Conservation (phyloP, 2,329 filamentous ascomycete genomes). For the Ascochyta viciae-villosae region DNA sequence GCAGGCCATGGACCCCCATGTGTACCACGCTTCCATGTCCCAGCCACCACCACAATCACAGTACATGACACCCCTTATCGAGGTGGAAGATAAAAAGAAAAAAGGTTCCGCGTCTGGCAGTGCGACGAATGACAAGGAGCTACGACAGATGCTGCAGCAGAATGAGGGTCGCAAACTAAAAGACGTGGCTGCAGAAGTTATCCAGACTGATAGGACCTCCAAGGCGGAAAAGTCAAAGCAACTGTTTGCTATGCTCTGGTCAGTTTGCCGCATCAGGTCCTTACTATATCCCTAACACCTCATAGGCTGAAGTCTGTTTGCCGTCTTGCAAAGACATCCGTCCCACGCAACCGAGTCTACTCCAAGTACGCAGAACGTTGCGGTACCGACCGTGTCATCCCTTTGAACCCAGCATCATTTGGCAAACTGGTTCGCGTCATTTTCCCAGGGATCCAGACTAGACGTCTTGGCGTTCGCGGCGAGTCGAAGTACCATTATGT, state of each 20-base stretch:
- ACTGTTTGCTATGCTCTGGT: conserved; percentile 90
- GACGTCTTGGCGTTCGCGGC: conserved; percentile 88
- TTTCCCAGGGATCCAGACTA: conserved; percentile 92
- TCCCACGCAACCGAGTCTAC: conserved; percentile 91
- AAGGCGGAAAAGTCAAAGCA: conserved; percentile 85
- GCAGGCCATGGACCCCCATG: conserved; percentile 40
- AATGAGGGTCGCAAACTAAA: conserved; percentile 72
- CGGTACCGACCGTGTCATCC: conserved; percentile 90
- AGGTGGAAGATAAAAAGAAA: conserved; percentile 56
- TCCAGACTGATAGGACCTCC: conserved; percentile 79
- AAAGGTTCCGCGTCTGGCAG: conserved; percentile 71
- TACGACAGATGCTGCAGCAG: conserved; percentile 74
- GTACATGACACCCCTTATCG: conserved; percentile 36
- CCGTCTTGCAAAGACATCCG: conserved; percentile 77
- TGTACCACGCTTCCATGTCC: conserved; percentile 37
- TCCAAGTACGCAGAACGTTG: conserved; percentile 94
- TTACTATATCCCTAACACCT: conserved; percentile 32
- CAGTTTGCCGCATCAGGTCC: conserved; percentile 40
- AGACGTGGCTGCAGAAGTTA: conserved; percentile 77
- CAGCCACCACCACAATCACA: conserved; percentile 35
- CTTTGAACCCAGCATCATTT: conserved; percentile 95
- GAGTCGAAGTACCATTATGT: conserved; percentile 98
- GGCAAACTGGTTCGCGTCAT: conserved; percentile 96
- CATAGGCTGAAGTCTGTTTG: conserved; percentile 76
- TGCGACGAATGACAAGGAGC: conserved; percentile 81